These are phyloP conservation scores for Ramalina intermedia DNA, from an alignment of 495 filamentous ascomycete genomes.

Conservation along the genomic window DNA sequence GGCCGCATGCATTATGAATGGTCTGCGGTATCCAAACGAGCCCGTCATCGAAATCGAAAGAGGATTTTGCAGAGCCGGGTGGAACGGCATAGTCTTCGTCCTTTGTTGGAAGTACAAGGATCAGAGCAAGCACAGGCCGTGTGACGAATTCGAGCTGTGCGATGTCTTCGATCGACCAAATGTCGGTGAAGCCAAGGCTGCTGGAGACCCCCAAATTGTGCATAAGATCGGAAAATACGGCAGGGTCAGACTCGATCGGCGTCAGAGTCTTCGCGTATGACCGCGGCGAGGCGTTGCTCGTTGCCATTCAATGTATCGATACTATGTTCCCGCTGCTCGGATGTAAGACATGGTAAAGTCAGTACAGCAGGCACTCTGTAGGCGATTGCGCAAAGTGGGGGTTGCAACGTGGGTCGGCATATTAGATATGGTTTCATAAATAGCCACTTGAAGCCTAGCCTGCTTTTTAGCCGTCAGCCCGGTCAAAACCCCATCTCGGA, in stretches of 20 bases:
- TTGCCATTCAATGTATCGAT: no score
- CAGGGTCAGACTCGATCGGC: not conserved
- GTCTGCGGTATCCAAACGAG: constrained; percentile 18
- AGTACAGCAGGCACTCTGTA: no score
- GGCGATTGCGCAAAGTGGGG: no score
- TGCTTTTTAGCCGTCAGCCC: no score
- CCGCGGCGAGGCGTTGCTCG: no score
- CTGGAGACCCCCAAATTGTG: constrained; percentile 16
- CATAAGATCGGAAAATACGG: constrained; percentile 25
- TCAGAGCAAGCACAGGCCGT: constrained; percentile 13
- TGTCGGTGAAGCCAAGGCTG: constrained; percentile 18
- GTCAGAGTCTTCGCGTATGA: no score
- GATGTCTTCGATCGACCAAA: constrained; percentile 16
- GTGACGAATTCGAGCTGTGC: constrained; percentile 14
- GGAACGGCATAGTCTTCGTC: constrained; percentile 8
- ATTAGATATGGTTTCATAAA: no score
- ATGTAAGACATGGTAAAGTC: no score
- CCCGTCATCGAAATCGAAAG: not conserved
- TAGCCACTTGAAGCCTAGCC: no score
- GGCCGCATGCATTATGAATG: constrained; percentile 22
- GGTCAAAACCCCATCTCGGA: no score
- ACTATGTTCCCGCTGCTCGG: no score
- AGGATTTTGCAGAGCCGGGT: constrained; percentile 2
- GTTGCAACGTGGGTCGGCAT: no score
- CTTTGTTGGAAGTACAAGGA: constrained; percentile 15